Conservation (phyloP, 108 stramenopile genomes). For the Cylindrotheca closterium region DNA sequence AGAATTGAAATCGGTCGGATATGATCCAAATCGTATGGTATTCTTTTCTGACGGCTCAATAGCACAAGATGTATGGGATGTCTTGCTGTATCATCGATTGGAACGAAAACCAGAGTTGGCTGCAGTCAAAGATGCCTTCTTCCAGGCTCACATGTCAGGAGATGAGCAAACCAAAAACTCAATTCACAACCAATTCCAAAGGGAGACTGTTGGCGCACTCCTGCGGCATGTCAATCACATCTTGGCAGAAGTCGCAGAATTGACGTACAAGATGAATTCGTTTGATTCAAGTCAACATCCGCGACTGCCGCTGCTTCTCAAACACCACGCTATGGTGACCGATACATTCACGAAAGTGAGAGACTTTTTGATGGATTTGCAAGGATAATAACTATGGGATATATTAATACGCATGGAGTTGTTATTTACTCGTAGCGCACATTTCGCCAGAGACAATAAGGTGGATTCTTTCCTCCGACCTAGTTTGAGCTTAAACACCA, state of each 20-base stretch:
- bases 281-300: constrained; percentile 29
- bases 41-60: constrained; percentile 62
- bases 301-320: constrained; percentile 55
- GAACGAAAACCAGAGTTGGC: constrained; percentile 33
- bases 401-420: too few species aligned
- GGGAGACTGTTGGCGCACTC: constrained; percentile 43
- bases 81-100: constrained; percentile 46
- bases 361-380: not conserved
- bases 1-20: constrained; percentile 55
- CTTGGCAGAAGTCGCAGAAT: constrained; percentile 37
- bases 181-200: constrained; percentile 50
- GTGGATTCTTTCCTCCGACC: too few species aligned
- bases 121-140: constrained; percentile 43
- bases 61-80: constrained; percentile 58
- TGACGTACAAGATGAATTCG: constrained; percentile 34
- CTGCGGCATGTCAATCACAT: constrained; percentile 54
- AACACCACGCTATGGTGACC: constrained; percentile 61
- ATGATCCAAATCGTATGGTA: constrained; percentile 49
- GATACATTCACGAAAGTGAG: constrained; percentile 55
- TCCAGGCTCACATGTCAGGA: constrained; percentile 50
- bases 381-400: too few species aligned
- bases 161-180: constrained; percentile 51
- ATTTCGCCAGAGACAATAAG: too few species aligned
- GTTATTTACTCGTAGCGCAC: too few species aligned
- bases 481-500: too few species aligned